These are phyloP conservation scores for Macaranga tanarius DNA, from an alignment of 441 rosid species.

Conservation along the genomic window DNA sequence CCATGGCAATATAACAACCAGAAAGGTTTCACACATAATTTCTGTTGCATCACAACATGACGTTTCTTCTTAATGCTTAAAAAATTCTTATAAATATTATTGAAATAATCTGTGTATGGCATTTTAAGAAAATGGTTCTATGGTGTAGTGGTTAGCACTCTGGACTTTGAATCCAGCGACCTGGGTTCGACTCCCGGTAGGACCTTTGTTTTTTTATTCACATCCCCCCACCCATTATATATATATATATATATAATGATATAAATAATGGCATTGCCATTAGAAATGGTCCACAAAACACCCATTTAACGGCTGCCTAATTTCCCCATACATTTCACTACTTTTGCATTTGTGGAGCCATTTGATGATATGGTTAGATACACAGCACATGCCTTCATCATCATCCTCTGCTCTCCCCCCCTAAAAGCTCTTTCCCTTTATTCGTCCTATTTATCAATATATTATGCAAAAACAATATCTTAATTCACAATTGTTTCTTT, in stretches of 20 bases:
- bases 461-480: too few relatives aligned
- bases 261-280: neutral
- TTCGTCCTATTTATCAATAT: neutral
- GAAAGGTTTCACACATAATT: too few relatives aligned
- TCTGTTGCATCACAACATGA: too few relatives aligned
- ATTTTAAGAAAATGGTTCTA: constrained; percentile 40
- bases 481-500: too few relatives aligned
- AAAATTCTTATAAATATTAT: too few relatives aligned
- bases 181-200: constrained; percentile 99
- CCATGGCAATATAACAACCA: too few relatives aligned
- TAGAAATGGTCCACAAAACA: neutral
- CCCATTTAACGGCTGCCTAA: neutral
- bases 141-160: constrained; percentile 99
- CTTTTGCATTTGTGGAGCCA: constrained; percentile 17
- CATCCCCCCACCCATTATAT: too few relatives aligned
- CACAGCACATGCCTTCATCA: neutral
- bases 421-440: neutral
- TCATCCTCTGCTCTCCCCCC: neutral
- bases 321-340: neutral
- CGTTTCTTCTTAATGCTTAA: too few relatives aligned
- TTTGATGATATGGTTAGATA: neutral
- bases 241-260: too few relatives aligned
- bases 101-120: too few relatives aligned
- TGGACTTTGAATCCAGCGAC: constrained; percentile 99
- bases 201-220: constrained; percentile 28